Base-by-base conservation (phyloP, 2,329 filamentous ascomycete genomes). In the Byssochlamys sp. region DNA sequence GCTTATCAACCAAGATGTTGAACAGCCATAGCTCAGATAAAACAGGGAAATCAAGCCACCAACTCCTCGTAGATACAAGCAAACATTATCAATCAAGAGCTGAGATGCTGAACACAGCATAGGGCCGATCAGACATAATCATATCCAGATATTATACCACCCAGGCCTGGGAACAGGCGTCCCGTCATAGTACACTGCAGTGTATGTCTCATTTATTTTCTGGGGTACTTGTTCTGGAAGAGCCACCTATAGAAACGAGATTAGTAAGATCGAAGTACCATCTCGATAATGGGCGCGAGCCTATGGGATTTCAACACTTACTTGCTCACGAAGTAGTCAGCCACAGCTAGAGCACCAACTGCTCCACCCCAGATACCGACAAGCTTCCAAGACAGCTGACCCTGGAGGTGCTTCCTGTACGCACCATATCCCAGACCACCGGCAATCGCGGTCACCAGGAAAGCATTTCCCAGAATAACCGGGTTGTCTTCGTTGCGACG, bases 311-410 rank as follows among this genome's bases (percentile, higher is more conserved):
- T 31, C 10, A 9, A 65, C 35, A 72, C 77, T 70, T 62, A 80
- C 77, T 76, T 77, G 76, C 77, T 80, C 50, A 76, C 72, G 57
- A 73, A 77, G 64, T 78, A 80, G 65, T 80, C 77, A 29, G 71
- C 74, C 2, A 72, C 69, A 55, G 74, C 75, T 51, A 77, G 69
- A 11, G 74, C 71, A 26, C 76, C 75, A 19, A 80, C 71, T 27
- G 68, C 74, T 9, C 74, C 77, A 31, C 74, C 71, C 61, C 71
- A 73, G 6, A 72, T 59, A 10, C 76, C 75, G 56, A 76, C 71
- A 51, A 77, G 59, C 61, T 77, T 67, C 75, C 76, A 77, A 19
- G 76, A 76, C 59, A 80, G 67, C 60, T 74, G 73, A 48, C 77
- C 77, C 55, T 71, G 66, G 2, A 67, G 59, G 60, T 79, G 74